A percentile compares a stretch with the other conserved stretches of the same genome.
Conservation (phyloP, 1,139 yeast species). For the Suhomyces panamericanus region DNA sequence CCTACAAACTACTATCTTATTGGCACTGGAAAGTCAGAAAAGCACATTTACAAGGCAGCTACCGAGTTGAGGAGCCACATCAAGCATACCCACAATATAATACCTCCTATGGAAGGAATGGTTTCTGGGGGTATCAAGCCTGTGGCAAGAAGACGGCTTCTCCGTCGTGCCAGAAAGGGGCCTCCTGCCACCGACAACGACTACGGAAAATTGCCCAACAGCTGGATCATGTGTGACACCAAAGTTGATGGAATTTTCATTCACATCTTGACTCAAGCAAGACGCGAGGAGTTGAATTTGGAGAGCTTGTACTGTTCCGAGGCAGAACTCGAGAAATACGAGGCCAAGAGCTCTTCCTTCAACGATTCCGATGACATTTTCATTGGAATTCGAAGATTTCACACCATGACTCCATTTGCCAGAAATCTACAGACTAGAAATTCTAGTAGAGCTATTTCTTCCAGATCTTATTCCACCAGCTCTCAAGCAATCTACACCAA, state of each 20-base stretch:
- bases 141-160: conserved; percentile 61
- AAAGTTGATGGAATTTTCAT: conserved; percentile 60
- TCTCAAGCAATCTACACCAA: conserved; percentile 4
- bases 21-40: conserved; percentile 76
- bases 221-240: conserved; percentile 83
- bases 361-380: conserved; percentile 47
- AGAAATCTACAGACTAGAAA: neutral
- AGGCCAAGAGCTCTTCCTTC: conserved; percentile 12
- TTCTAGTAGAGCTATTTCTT: neutral
- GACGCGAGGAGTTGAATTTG: conserved; percentile 66
- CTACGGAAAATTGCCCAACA: conserved; percentile 58
- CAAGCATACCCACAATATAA: conserved; percentile 32
- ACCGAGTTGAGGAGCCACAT: conserved; percentile 48
- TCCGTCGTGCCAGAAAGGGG: conserved; percentile 55
- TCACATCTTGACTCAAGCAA: conserved; percentile 69
- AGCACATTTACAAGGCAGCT: conserved; percentile 75
- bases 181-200: conserved; percentile 56
- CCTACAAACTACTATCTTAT: conserved; percentile 56
- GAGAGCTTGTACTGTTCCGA: conserved; percentile 66
- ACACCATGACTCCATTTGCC: conserved; percentile 28
- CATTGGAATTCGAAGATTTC: conserved; percentile 46
- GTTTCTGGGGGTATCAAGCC: conserved; percentile 59
- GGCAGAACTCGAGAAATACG: conserved; percentile 37
- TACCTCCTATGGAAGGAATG: conserved; percentile 71
- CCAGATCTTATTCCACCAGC: conserved; percentile 6